These are phyloP conservation scores for Lanmaoa rubissima DNA, from an alignment of 768 basidiomycete genomes.

Conservation along the genomic window DNA sequence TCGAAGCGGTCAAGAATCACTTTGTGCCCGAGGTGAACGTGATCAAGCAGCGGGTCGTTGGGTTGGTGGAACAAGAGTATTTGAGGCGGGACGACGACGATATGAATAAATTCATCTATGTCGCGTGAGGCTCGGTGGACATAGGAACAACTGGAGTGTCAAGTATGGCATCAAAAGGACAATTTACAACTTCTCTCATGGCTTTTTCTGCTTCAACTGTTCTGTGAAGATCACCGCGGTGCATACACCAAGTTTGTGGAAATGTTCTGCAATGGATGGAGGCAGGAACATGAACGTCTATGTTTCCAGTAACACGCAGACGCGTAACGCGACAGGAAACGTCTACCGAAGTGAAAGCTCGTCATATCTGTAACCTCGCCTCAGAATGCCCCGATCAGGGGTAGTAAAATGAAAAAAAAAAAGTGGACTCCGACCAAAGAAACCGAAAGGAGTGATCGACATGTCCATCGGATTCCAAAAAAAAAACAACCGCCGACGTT, in stretches of 20 bases:
- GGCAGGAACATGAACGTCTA: not conserved
- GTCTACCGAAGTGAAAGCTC: not conserved
- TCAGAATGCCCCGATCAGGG: not conserved
- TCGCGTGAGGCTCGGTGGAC: slow-evolving; percentile 49
- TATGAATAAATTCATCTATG: slow-evolving; percentile 70
- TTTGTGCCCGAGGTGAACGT: slow-evolving; percentile 81
- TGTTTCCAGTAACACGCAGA: not conserved
- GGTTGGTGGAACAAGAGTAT: slow-evolving; percentile 85
- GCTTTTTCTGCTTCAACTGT: too few species aligned
- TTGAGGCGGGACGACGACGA: slow-evolving; percentile 73
- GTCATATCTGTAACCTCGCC: not conserved
- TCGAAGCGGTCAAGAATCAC: slow-evolving; percentile 83
- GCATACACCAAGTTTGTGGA: not conserved
- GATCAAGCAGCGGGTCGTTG: slow-evolving; percentile 84
- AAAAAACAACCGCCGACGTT: not conserved
- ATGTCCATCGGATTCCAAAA: not conserved
- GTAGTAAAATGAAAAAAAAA: not conserved
- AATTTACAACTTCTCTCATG: too few species aligned
- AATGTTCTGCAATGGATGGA: not conserved
- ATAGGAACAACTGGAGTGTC: not conserved
- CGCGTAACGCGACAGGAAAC: not conserved
- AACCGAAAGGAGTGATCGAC: not conserved
- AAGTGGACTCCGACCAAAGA: not conserved
- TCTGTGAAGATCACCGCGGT: not conserved
- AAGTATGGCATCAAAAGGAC: too few species aligned